Percentiles rank a stretch among this genome's conserved stretches.
Evolutionary conservation across 495 filamentous ascomycete species (phyloP).

Genomic region (Annulohypoxylon nitens): DNA sequence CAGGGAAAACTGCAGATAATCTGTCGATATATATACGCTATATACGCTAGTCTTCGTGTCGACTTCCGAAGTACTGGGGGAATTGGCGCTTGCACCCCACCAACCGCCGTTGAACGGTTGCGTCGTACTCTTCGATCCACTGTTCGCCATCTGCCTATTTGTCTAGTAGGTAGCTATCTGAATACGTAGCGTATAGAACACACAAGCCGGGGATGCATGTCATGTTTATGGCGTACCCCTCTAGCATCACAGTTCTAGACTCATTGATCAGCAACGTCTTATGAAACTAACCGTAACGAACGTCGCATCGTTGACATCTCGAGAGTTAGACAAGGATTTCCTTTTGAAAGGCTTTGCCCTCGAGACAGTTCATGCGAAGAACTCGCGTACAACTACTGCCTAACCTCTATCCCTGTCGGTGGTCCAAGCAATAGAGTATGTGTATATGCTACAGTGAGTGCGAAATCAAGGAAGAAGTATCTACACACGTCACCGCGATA

Average conservation of each 20-base stretch:
- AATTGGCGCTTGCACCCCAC: slow-evolving; percentile 33
- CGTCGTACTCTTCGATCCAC: slow-evolving; percentile 31
- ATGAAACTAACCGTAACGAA: slow-evolving; percentile 42
- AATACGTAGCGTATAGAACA: slow-evolving; percentile 15
- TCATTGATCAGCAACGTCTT: slow-evolving; percentile 31
- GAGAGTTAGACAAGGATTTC: slow-evolving; percentile 21
- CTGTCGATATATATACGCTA: slow-evolving; percentile 40
- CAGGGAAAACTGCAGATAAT: slow-evolving; percentile 41
- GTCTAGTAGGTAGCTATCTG: not conserved
- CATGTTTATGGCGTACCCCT: slow-evolving; percentile 37
- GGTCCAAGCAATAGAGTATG: not conserved
- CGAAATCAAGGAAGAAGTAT: slow-evolving; percentile 1
- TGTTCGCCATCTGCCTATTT: slow-evolving; percentile 6
- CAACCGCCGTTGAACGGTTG: slow-evolving; percentile 12
- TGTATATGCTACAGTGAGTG: not conserved
- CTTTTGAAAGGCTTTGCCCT: slow-evolving; percentile 12
- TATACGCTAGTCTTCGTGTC: slow-evolving; percentile 34
- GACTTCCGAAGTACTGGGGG: slow-evolving; percentile 38
- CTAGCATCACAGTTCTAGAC: slow-evolving; percentile 43
- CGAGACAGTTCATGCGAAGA: slow-evolving; percentile 19
- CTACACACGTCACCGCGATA: slow-evolving; percentile 1
- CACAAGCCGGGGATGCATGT: slow-evolving; percentile 42
- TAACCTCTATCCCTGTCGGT: slow-evolving; percentile 30
- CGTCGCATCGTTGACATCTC: slow-evolving; percentile 39
- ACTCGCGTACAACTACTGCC: slow-evolving; percentile 23